phyloP scores from a whole-genome alignment of 2,329 filamentous ascomycete genomes.

The Sarocladiaceae sp. region DNA sequence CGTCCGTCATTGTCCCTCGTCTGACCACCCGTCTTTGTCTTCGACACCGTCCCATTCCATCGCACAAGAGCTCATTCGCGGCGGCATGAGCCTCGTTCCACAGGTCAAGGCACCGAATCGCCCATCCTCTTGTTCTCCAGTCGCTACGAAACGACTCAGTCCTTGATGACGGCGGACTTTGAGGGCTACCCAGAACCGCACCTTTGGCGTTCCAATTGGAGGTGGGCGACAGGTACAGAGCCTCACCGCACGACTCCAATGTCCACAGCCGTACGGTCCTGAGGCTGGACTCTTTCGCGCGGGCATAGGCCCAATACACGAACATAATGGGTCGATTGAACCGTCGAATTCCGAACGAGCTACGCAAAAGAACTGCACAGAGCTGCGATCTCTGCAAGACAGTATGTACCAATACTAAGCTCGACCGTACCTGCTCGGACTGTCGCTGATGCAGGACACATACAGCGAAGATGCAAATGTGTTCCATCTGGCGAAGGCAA shows the following conservation, averaged over 20 bases:
- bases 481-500: conserved; percentile 23
- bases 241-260: not conserved
- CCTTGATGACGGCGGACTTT: not conserved
- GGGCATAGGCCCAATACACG: not conserved
- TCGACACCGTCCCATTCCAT: not conserved
- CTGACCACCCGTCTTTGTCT: not conserved
- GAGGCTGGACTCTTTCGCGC: not conserved
- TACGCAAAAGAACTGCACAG: conserved; percentile 29
- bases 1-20: no score
- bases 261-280: not conserved
- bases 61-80: not conserved
- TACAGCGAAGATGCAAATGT: conserved; percentile 30
- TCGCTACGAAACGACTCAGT: not conserved
- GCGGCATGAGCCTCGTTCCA: not conserved
- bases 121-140: not conserved
- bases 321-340: conserved; percentile 5
- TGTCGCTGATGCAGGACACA: no score
- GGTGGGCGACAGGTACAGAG: no score
- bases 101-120: not conserved
- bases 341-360: conserved; percentile 29
- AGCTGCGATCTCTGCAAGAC: conserved; percentile 32
- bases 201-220: not conserved
- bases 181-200: not conserved
- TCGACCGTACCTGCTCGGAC: no score
- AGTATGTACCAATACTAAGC: conserved; percentile 15